Percentiles rank a stretch among this genome's conserved stretches.
Evolutionary conservation across 306 rosid genomes (phyloP).

Genomic region (Quercus ilex): DNA sequence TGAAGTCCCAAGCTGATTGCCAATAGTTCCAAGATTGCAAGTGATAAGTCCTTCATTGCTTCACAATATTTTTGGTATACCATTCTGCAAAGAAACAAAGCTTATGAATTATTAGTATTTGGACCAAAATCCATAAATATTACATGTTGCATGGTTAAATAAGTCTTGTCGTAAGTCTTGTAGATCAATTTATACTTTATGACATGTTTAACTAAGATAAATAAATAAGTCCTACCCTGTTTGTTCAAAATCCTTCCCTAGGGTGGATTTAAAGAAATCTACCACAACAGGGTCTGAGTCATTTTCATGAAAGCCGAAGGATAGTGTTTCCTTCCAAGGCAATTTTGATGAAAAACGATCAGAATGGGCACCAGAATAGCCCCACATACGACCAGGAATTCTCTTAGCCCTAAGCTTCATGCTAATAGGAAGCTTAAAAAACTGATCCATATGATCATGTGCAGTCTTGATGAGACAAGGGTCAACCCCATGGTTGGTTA

Average conservation of each 20-base stretch:
- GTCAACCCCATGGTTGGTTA: conserved; percentile 64
- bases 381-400: conserved; percentile 34
- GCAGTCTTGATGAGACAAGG: conserved; percentile 33
- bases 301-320: conserved; percentile 44
- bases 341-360: conserved; percentile 63
- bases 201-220: no score
- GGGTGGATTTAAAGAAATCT: conserved; percentile 41
- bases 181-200: no score
- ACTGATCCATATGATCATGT: conserved; percentile 33
- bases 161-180: no score
- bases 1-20: conserved; percentile 70
- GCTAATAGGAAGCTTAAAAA: conserved; percentile 51
- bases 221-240: conserved; percentile 45
- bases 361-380: conserved; percentile 69
- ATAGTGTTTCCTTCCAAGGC: conserved; percentile 85
- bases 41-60: conserved; percentile 49
- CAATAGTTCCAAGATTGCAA: conserved; percentile 51
- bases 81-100: conserved; percentile 15
- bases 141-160: background rate
- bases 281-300: conserved; percentile 24
- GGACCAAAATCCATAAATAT: background rate
- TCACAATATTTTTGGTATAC: conserved; percentile 60
- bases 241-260: conserved; percentile 46
- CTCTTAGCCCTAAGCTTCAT: conserved; percentile 31
- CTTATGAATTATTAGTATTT: background rate